A percentile compares a stretch with the other conserved stretches of the same genome.
phyloP scores from a whole-genome alignment of 768 basidiomycete genomes.

The Ramaria sp. region DNA sequence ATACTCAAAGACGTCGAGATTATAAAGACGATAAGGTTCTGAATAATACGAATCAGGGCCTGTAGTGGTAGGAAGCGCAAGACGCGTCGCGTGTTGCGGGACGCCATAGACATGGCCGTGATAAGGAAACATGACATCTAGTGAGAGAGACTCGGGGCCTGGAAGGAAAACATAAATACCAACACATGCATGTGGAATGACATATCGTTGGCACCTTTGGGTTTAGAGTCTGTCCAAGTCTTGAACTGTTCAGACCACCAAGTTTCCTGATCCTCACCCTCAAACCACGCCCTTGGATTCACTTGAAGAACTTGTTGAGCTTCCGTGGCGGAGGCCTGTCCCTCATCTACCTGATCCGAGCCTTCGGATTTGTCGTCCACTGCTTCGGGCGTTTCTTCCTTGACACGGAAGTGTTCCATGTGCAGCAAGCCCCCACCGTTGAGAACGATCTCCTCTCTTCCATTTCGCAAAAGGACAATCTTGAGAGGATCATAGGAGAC shows the following conservation, averaged over 20 bases:
- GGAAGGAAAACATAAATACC: not conserved
- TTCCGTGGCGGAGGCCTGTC: slow-evolving; percentile 21
- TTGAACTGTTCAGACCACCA: slow-evolving; percentile 86
- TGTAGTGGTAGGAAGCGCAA: slow-evolving; percentile 81
- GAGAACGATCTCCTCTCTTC: slow-evolving; percentile 76
- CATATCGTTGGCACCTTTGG: slow-evolving; percentile 59
- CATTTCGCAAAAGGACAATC: slow-evolving; percentile 59
- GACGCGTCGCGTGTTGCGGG: slow-evolving; percentile 86
- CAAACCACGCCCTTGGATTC: slow-evolving; percentile 57
- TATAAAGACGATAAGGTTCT: slow-evolving; percentile 93
- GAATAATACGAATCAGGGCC: slow-evolving; percentile 67
- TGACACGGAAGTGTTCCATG: slow-evolving; percentile 82
- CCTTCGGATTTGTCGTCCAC: slow-evolving; percentile 37
- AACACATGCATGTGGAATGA: not conserved
- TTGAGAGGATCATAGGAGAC: slow-evolving; percentile 70
- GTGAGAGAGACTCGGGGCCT: slow-evolving; percentile 91
- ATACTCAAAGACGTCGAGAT: slow-evolving; percentile 95
- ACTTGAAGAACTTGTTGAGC: slow-evolving; percentile 31
- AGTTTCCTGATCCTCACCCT: slow-evolving; percentile 73
- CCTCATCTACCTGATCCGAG: slow-evolving; percentile 22
- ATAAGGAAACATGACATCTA: slow-evolving; percentile 90
- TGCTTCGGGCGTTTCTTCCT: slow-evolving; percentile 41
- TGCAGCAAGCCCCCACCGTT: slow-evolving; percentile 87
- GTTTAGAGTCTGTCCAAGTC: slow-evolving; percentile 87
- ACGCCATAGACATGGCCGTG: slow-evolving; percentile 92